Base-by-base conservation (phyloP, 108 stramenopile genomes). In the Parietichytrium sp. region DNA sequence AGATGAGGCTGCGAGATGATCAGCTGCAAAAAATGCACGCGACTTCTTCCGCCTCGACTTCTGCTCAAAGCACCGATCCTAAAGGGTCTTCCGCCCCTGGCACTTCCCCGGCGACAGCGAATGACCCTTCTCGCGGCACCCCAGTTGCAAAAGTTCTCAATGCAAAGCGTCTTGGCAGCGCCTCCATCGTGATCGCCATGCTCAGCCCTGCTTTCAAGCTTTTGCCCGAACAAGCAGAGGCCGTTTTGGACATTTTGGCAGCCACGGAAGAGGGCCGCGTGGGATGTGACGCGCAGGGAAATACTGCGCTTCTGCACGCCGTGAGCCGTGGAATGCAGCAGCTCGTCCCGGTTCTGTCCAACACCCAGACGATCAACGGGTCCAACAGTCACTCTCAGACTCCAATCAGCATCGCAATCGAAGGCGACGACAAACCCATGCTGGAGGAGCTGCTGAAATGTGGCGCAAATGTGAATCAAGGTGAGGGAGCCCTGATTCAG, bases 401-500 rank as follows among this genome's bases (percentile, higher is more conserved):
- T 6, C 61, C 61, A n/a, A n/a, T 72, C 10, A 7, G n/a, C 6
- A 16, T 72, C 6, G 61, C 61, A n/a, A n/a, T 72, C 38, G n/a
- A 38, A 12, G 8, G 42, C 10, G 61, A 72, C 61, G 25, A 72
- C 33, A n/a, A 23, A 0, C 16, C 10, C 2, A 42, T 42, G 8
- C 38, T 72, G 16, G 6, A 27, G 8, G 61, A 8, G 20, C 61
- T 72, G 10, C 10, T 45, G 33, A 8, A 47, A 6, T 33, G 38
- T 2, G 61, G 61, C 20, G 61, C 61, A 6, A 45, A 33, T 10
- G 38, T 72, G 38, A 72, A 72, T 72, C 38, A 72, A 72, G 61
- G 61, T 6, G 13, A 33, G 13, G 61, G 61, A 3, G 1, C 25
- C 6, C 20, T 72, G 61, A 33, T 45, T 25, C 36, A 72, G 33